These are phyloP conservation scores for Akanthomyces lecanii DNA, from an alignment of 2,329 filamentous ascomycete genomes.

Conservation along the genomic window DNA sequence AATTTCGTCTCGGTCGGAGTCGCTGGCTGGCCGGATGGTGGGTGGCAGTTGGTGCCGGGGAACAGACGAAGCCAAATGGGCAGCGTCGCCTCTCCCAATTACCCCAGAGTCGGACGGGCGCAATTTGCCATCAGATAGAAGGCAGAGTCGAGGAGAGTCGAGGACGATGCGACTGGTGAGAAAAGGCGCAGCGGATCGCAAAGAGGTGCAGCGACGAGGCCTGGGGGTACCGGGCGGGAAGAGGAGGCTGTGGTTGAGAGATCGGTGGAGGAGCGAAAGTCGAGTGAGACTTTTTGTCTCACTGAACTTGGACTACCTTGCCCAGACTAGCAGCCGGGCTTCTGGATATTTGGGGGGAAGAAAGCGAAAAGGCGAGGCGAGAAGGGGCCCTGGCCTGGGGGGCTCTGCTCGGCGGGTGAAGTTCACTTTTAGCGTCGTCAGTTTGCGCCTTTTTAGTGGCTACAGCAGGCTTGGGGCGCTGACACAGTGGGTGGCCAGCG, in stretches of 20 bases:
- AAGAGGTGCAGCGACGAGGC: neutral
- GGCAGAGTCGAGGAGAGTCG: neutral
- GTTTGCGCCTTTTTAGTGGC: neutral
- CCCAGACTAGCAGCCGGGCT: constrained; percentile 5
- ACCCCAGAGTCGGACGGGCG: constrained; percentile 8
- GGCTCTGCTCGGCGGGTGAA: neutral
- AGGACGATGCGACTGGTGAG: neutral
- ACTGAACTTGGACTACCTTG: neutral
- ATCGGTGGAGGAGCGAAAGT: constrained; percentile 9
- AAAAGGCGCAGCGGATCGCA: neutral
- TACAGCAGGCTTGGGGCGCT: too few relatives aligned
- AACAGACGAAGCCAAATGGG: constrained; percentile 15
- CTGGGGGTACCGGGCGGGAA: neutral
- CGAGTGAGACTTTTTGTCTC: constrained; percentile 13
- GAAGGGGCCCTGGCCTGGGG: neutral
- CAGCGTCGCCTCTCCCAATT: constrained; percentile 18
- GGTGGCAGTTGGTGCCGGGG: constrained; percentile 11
- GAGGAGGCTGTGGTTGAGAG: neutral
- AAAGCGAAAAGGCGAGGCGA: neutral
- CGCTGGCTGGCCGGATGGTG: neutral
- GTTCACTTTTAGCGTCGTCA: neutral
- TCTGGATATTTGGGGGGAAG: neutral
- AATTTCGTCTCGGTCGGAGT: neutral
- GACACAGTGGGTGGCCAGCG: neutral
- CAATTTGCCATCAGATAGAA: constrained; percentile 15